Conservation (phyloP, 202 grass and related monocot species). For the Tripidium arundinaceum region DNA sequence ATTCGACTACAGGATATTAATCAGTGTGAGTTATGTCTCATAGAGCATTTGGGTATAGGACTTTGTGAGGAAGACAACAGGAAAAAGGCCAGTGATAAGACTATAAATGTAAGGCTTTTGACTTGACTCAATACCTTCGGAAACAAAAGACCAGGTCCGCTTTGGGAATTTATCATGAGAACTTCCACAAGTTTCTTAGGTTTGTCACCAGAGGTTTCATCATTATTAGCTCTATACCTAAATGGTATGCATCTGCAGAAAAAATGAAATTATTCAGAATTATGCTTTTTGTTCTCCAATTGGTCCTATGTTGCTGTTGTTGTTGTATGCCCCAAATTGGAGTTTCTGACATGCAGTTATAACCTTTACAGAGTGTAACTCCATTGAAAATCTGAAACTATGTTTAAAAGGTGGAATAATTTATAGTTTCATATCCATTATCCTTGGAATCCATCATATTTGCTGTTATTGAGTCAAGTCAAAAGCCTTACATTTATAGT, state of each 20-base stretch:
- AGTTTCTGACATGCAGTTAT: not conserved
- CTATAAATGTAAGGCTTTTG: not conserved
- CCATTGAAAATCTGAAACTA: not conserved
- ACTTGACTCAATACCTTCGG: slow-evolving; percentile 60
- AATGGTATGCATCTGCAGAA: slow-evolving; percentile 91
- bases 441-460: not conserved
- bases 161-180: slow-evolving; percentile 99
- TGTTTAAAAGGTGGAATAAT: not conserved
- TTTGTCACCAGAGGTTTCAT: slow-evolving; percentile 40
- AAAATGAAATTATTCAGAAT: not conserved
- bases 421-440: slow-evolving; percentile 9
- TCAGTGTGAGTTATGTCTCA: not conserved
- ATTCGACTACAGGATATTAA: slow-evolving; percentile 11
- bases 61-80: not conserved
- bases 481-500: too few species aligned
- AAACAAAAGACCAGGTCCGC: slow-evolving; percentile 87
- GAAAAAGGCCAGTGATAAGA: not conserved
- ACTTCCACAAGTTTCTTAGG: slow-evolving; percentile 78
- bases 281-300: not conserved
- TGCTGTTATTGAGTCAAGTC: not conserved
- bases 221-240: slow-evolving; percentile 56
- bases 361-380: not conserved
- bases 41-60: not conserved
- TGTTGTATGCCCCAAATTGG: not conserved
- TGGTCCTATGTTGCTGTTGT: not conserved